Conservation (phyloP, 202 grass and related monocot genomes). For the Carex arenaria region DNA sequence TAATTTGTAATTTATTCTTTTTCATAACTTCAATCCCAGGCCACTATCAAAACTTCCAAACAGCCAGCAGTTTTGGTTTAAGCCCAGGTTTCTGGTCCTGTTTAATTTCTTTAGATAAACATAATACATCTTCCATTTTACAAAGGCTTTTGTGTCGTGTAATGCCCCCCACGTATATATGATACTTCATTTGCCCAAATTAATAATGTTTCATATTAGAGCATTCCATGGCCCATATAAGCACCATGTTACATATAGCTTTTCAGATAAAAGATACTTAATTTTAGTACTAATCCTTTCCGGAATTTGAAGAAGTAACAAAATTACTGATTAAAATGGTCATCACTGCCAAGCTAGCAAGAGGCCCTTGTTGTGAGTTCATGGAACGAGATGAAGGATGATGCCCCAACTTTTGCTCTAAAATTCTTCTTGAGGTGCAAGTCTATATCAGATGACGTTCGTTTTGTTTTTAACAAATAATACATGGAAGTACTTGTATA, state of each 20-base stretch:
- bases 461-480: background rate
- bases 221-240: background rate
- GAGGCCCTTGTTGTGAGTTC: conserved; percentile 10
- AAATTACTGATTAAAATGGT: background rate
- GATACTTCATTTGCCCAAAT: background rate
- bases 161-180: conserved; percentile 6
- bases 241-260: background rate
- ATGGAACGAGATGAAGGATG: conserved; percentile 18
- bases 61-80: background rate
- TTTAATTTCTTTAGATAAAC: background rate
- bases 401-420: conserved; percentile 15
- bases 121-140: background rate
- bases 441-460: background rate
- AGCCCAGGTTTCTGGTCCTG: background rate
- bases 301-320: background rate
- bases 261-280: conserved; percentile 8
- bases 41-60: conserved; percentile 9
- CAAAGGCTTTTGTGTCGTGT: background rate
- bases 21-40: background rate
- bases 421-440: background rate
- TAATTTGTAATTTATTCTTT: background rate
- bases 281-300: background rate
- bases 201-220: background rate
- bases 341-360: conserved; percentile 18
- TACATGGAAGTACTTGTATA: background rate